Evolutionary conservation across 2,329 filamentous ascomycete genomes (phyloP).

Genomic region (Thelonectria olida): DNA sequence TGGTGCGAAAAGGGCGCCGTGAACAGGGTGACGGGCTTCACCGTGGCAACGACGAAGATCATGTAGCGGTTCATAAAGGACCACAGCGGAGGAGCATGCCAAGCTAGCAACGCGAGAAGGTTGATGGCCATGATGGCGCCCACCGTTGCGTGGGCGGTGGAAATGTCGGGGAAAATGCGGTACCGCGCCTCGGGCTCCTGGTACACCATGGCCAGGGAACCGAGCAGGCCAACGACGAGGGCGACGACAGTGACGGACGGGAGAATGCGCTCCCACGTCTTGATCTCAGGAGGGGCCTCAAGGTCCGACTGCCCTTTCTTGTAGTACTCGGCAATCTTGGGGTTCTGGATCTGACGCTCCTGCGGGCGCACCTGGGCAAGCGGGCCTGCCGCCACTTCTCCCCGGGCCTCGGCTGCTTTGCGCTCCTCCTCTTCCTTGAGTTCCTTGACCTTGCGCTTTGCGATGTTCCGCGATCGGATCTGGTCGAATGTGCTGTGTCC

Average conservation of each 20-base stretch:
- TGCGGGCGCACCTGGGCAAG: conserved; percentile 51
- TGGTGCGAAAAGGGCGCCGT: conserved; percentile 77
- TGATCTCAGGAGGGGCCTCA: conserved; percentile 61
- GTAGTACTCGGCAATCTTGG: conserved; percentile 49
- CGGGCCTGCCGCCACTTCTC: conserved; percentile 49
- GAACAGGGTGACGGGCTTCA: conserved; percentile 68
- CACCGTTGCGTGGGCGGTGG: conserved; percentile 72
- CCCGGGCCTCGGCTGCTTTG: conserved; percentile 52
- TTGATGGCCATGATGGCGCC: conserved; percentile 69
- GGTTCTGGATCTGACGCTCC: conserved; percentile 51
- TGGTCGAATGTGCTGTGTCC: conserved; percentile 65
- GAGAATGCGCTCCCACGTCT: conserved; percentile 60
- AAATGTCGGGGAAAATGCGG: conserved; percentile 68
- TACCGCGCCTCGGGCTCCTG: conserved; percentile 60
- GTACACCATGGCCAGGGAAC: conserved; percentile 59
- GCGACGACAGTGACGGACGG: conserved; percentile 62
- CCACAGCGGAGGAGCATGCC: conserved; percentile 74
- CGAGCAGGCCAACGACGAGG: conserved; percentile 54
- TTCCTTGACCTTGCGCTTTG: conserved; percentile 58
- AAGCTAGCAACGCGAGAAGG: conserved; percentile 62
- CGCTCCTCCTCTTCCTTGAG: conserved; percentile 53
- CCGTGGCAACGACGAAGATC: conserved; percentile 70
- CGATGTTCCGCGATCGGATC: conserved; percentile 63
- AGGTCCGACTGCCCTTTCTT: conserved; percentile 60
- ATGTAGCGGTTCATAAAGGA: conserved; percentile 74